phyloP scores from a whole-genome alignment of 192 early-diverging fungal species.

The Coemansia sp. region DNA sequence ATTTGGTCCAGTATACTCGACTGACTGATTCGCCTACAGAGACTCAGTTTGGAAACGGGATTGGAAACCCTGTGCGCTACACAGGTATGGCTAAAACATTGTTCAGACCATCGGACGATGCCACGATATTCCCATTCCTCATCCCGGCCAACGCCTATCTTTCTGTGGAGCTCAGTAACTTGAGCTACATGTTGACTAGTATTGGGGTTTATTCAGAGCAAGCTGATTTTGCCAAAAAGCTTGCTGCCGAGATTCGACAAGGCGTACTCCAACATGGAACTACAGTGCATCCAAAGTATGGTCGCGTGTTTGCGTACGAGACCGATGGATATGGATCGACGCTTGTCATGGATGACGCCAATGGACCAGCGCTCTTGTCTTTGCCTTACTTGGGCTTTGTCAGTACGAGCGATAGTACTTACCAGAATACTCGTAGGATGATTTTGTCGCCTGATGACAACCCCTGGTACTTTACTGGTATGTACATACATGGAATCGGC shows the following conservation, averaged over 20 bases:
- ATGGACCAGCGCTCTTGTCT: conserved; percentile 64
- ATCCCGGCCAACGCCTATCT: conserved; percentile 58
- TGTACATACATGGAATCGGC: conserved; percentile 60
- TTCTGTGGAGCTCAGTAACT: conserved; percentile 58
- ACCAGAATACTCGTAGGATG: conserved; percentile 62
- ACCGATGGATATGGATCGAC: conserved; percentile 70
- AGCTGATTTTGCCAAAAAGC: conserved; percentile 37
- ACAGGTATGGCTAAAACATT: conserved; percentile 49
- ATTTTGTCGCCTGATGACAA: conserved; percentile 63
- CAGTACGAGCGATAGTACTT: conserved; percentile 50
- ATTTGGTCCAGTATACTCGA: conserved; percentile 19
- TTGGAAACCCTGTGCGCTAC: conserved; percentile 43
- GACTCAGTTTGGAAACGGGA: conserved; percentile 47
- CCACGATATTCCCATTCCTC: conserved; percentile 47
- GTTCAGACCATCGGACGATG: conserved; percentile 51
- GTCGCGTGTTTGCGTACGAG: conserved; percentile 68
- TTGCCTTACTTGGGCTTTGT: conserved; percentile 67
- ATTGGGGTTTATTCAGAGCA: conserved; percentile 31
- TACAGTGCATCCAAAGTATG: conserved; percentile 56
- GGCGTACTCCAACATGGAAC: conserved; percentile 60
- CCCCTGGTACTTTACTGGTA: conserved; percentile 67
- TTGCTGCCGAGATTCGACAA: conserved; percentile 56
- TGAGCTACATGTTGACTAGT: conserved; percentile 49
- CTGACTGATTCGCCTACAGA: conserved; percentile 32
- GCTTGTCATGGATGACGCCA: conserved; percentile 74